A percentile compares a stretch with the other conserved stretches of the same genome.
phyloP scores from a whole-genome alignment of 805 yeast species.

The Starmerella asiatica region DNA sequence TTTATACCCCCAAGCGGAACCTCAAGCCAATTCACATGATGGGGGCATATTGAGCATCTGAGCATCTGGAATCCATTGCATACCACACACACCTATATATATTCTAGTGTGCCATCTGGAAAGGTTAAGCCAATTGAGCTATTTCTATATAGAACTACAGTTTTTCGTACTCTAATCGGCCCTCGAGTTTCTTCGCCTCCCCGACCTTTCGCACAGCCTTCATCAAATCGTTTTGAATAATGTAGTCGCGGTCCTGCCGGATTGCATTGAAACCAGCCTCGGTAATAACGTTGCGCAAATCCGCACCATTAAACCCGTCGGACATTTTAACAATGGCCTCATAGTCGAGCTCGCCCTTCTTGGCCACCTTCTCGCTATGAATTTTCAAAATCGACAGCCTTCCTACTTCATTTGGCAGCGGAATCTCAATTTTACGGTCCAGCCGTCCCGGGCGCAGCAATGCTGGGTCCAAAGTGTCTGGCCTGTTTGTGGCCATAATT shows the following conservation, averaged over 20 bases:
- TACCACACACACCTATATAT: too few relatives aligned
- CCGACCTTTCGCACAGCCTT: slow-evolving; percentile 97
- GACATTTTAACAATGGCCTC: slow-evolving; percentile 97
- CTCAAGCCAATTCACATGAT: too few relatives aligned
- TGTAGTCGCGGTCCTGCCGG: slow-evolving; percentile 92
- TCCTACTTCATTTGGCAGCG: slow-evolving; percentile 91
- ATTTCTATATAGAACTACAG: slow-evolving; percentile 43
- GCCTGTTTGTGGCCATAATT: slow-evolving; percentile 98
- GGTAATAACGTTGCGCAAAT: slow-evolving; percentile 90
- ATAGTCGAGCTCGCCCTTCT: slow-evolving; percentile 91
- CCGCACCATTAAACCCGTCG: slow-evolving; percentile 98
- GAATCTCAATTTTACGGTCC: slow-evolving; percentile 91
- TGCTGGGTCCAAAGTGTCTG: slow-evolving; percentile 96
- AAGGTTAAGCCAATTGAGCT: too few relatives aligned
- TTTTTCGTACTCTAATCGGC: slow-evolving; percentile 89
- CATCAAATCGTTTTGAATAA: slow-evolving; percentile 85
- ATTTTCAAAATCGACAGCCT: slow-evolving; percentile 88
- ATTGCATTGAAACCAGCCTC: slow-evolving; percentile 98
- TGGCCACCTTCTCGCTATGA: slow-evolving; percentile 71
- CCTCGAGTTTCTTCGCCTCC: slow-evolving; percentile 93
- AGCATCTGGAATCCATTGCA: too few relatives aligned
- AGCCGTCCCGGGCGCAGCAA: slow-evolving; percentile 92
- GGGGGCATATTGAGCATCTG: too few relatives aligned
- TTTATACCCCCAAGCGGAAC: too few relatives aligned
- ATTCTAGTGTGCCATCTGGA: too few relatives aligned